Evolutionary conservation across 31 red algal genomes (phyloP).

Genomic region (Bonnemaisonia californica): DNA sequence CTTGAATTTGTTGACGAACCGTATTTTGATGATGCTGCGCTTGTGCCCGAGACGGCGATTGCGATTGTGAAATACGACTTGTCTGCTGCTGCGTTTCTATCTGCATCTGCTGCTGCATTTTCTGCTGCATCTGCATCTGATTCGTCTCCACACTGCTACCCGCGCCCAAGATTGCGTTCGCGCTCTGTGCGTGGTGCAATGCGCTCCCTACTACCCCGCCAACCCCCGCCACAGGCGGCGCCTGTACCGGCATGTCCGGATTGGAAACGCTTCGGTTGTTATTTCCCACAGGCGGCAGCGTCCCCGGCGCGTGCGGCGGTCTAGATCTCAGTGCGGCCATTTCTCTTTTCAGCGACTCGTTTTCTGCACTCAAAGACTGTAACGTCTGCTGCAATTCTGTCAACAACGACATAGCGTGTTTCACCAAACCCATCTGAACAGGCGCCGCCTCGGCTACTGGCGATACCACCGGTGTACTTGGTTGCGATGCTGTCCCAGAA

Average conservation of each 20-base stretch:
- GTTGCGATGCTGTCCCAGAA: slow-evolving; percentile 20
- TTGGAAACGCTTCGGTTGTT: not conserved
- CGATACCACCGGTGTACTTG: slow-evolving; percentile 44
- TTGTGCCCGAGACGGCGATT: no score
- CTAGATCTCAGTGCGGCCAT: slow-evolving; percentile 24
- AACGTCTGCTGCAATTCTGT: slow-evolving; percentile 46
- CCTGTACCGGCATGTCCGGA: not conserved
- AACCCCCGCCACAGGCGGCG: not conserved
- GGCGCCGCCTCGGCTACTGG: slow-evolving; percentile 36
- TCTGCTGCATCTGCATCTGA: no score
- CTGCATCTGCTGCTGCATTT: no score
- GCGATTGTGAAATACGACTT: no score
- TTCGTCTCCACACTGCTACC: no score
- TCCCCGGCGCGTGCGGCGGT: not conserved
- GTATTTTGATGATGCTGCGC: no score
- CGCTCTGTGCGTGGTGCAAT: not conserved
- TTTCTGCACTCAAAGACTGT: slow-evolving; percentile 45
- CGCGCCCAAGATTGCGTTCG: slow-evolving; percentile 2
- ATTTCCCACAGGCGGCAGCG: not conserved
- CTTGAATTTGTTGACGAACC: no score
- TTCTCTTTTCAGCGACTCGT: slow-evolving; percentile 45
- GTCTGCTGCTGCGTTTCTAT: no score
- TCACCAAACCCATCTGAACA: slow-evolving; percentile 1
- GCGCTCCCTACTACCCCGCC: not conserved
- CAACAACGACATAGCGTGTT: slow-evolving; percentile 40